Conservation (phyloP, 208 protist species). For the Leishmania braziliensis region DNA sequence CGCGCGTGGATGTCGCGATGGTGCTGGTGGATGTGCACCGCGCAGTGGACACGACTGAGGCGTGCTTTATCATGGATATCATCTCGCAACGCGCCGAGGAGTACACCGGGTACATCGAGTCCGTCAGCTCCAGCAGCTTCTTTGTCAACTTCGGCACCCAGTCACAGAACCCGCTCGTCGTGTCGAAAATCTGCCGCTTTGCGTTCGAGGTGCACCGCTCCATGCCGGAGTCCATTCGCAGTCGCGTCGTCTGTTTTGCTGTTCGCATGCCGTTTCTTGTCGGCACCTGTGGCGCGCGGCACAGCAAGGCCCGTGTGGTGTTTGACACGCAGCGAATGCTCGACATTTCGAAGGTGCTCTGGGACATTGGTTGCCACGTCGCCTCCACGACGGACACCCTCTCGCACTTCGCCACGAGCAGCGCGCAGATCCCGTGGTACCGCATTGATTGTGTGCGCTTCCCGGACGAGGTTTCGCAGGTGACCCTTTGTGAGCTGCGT, state of each 20-base stretch:
- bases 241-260: slow-evolving; percentile 57
- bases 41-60: slow-evolving; percentile 27
- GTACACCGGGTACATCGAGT: slow-evolving; percentile 63
- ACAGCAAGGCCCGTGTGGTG: slow-evolving; percentile 46
- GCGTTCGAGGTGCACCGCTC: slow-evolving; percentile 50
- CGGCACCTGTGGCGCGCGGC: slow-evolving; percentile 59
- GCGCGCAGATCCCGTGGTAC: slow-evolving; percentile 48
- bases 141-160: slow-evolving; percentile 77
- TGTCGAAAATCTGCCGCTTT: slow-evolving; percentile 61
- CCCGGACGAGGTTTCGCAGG: slow-evolving; percentile 35
- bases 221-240: slow-evolving; percentile 33
- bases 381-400: slow-evolving; percentile 53
- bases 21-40: slow-evolving; percentile 58
- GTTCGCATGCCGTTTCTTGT: slow-evolving; percentile 70
- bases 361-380: slow-evolving; percentile 65
- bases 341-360: slow-evolving; percentile 45
- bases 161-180: slow-evolving; percentile 55
- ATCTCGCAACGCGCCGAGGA: slow-evolving; percentile 39
- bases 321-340: slow-evolving; percentile 45
- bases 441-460: slow-evolving; percentile 66
- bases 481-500: slow-evolving; percentile 61
- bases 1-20: slow-evolving; percentile 47
- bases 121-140: slow-evolving; percentile 47
- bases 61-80: slow-evolving; percentile 39
- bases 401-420: slow-evolving; percentile 47